Conservation (phyloP, 2,329 filamentous ascomycete genomes). For the Fusarium sulawesiense region DNA sequence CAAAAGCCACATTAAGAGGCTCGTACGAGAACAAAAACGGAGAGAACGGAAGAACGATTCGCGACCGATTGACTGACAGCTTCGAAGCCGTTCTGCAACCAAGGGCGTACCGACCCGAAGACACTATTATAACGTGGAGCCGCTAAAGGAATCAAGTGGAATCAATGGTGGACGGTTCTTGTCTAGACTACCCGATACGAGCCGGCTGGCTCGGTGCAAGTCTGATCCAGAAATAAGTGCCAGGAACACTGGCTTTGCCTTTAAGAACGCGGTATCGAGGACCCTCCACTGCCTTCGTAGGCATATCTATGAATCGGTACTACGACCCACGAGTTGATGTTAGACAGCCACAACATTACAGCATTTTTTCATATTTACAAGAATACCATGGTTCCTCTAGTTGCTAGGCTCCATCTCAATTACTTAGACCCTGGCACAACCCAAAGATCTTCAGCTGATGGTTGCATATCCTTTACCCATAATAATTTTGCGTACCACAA, state of each 20-base stretch:
- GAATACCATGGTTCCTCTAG: not conserved
- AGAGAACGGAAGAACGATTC: constrained; percentile 2
- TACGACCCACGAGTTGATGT: not conserved
- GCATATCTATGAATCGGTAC: not conserved
- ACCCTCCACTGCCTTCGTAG: not conserved
- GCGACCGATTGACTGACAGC: not conserved
- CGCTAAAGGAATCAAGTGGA: constrained; percentile 7
- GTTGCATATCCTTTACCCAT: not conserved
- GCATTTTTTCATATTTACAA: not conserved
- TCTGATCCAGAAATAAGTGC: not conserved
- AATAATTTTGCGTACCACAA: not conserved
- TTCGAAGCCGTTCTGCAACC: not conserved
- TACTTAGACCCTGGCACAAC: not conserved
- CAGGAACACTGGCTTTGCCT: not conserved
- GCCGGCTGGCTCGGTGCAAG: not conserved
- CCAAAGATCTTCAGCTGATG: not conserved
- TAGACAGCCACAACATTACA: constrained; percentile 2
- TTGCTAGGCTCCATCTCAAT: not conserved
- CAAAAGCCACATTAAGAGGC: constrained; percentile 58
- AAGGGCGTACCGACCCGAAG: not conserved
- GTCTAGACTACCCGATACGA: not conserved
- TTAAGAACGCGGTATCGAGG: not conserved
- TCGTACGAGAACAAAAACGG: not conserved
- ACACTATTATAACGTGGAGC: constrained; percentile 4
- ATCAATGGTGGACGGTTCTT: constrained; percentile 10